Evolutionary conservation across 495 filamentous ascomycete genomes (phyloP), one percentile per base, ranked within the genome.

Genomic region (Peziza echinospora): DNA sequence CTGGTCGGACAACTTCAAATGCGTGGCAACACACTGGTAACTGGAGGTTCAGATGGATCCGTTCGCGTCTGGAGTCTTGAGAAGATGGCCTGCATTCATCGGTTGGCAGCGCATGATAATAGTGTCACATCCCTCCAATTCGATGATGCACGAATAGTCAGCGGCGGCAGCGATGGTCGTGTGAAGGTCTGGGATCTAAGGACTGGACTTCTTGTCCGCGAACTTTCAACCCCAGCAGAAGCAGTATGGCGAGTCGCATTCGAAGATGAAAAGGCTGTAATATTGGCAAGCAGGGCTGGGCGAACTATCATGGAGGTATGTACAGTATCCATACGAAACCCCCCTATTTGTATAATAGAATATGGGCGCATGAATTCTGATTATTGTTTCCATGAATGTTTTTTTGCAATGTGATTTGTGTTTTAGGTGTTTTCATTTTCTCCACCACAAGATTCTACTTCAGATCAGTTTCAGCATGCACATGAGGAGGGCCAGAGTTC

Each of bases 241-340:
- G 84, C 84, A 7, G 89, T 97, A 2, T 97, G 89, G 89, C 71
- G 91, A 44, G 89, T 96, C 23, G 91, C 89, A 1, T 96, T 97
- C 60, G 89, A 97, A 60, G 86, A 92, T 44, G 91, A 97, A 63
- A 94, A 93, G 58, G 87, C 84, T 45, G 85, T 97, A 16, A 85
- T 94, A 28, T 85, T 97, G 73, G 87, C 89, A 2, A 78, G 78
- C 53, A 71, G 89, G 48, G 72, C 71, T 22, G 73, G 73, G 41
- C 72, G 82, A 46, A 96, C 91, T 1, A 79, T 94, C 47, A 97
- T 97, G 89, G 89, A 97, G 78, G 89, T 93, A 61, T 68, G 67
- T 80, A 37, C 3, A 37, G 30, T 37, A 17, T 13, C 30, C 19
- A 17, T 37, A 13, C 13, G 13, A 4, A 11, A 13, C 19, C 30